Conservation (phyloP, 768 basidiomycete genomes). For the Calvatia gigantea region DNA sequence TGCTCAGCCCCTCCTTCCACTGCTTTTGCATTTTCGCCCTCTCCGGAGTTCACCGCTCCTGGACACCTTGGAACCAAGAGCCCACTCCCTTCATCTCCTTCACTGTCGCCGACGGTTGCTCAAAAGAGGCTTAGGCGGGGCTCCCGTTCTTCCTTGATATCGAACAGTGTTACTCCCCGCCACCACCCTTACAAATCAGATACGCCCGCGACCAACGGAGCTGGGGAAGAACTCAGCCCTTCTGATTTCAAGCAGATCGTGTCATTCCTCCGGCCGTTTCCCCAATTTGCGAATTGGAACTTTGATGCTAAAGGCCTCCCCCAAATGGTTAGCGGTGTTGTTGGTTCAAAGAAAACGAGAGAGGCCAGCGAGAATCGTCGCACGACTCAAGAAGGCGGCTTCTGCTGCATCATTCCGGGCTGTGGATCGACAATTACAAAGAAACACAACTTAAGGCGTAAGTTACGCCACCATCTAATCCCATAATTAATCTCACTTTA, state of each 20-base stretch:
- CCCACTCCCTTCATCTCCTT: neutral
- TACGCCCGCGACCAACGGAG: neutral
- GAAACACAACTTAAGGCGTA: constrained; percentile 7
- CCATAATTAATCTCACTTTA: neutral
- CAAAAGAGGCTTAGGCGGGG: neutral
- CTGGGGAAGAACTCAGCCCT: neutral
- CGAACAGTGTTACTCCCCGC: neutral
- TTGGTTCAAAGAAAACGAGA: constrained; percentile 1
- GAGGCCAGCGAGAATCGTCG: constrained; percentile 1
- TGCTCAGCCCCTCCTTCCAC: neutral
- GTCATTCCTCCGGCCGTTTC: neutral
- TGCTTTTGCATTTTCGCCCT: neutral
- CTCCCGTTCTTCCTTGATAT: neutral
- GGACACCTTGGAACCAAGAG: neutral
- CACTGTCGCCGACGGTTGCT: neutral
- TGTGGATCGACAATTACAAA: constrained; percentile 2
- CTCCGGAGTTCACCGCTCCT: neutral
- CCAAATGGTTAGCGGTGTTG: neutral
- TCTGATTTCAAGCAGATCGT: neutral
- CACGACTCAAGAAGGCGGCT: neutral
- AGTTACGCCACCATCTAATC: neutral
- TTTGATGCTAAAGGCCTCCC: neutral
- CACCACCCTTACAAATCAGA: neutral
- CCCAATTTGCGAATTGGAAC: neutral
- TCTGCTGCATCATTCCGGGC: neutral